Conservation (phyloP, 495 filamentous ascomycete genomes). For the Hyaloscypha variabilis region DNA sequence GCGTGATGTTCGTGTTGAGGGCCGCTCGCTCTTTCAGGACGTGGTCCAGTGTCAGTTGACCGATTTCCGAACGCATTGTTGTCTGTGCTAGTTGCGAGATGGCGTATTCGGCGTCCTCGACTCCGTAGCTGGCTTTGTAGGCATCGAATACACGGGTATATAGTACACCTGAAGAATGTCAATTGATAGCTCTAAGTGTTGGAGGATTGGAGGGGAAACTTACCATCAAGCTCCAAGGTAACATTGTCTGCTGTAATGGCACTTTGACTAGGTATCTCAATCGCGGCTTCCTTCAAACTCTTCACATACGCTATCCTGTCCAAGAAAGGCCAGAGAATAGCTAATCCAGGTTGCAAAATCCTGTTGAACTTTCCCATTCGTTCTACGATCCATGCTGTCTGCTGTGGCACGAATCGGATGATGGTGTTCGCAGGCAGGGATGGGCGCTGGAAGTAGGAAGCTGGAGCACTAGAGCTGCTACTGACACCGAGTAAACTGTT, state of each 20-base stretch:
- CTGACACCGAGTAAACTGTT: conserved; percentile 30
- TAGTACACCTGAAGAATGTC: conserved; percentile 35
- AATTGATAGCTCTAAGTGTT: background rate
- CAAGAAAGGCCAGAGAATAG: conserved; percentile 85
- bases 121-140: conserved; percentile 96
- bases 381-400: conserved; percentile 99
- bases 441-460: conserved; percentile 59
- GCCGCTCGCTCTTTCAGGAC: conserved; percentile 94
- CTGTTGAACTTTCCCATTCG: conserved; percentile 97
- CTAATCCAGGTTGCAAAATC: conserved; percentile 88
- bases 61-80: conserved; percentile 98
- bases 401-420: conserved; percentile 95
- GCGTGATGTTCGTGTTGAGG: conserved; percentile 95
- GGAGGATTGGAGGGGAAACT: conserved; percentile 37
- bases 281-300: conserved; percentile 91
- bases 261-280: conserved; percentile 94
- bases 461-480: conserved; percentile 39
- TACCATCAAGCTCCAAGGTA: conserved; percentile 92
- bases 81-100: conserved; percentile 98
- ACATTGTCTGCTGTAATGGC: conserved; percentile 99
- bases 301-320: conserved; percentile 98
- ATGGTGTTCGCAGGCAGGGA: conserved; percentile 89
- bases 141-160: conserved; percentile 97
- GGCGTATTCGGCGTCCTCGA: conserved; percentile 98
- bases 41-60: conserved; percentile 93